phyloP scores from a whole-genome alignment of 495 filamentous ascomycete genomes.

The Hyphodiscus hymeniophilus region DNA sequence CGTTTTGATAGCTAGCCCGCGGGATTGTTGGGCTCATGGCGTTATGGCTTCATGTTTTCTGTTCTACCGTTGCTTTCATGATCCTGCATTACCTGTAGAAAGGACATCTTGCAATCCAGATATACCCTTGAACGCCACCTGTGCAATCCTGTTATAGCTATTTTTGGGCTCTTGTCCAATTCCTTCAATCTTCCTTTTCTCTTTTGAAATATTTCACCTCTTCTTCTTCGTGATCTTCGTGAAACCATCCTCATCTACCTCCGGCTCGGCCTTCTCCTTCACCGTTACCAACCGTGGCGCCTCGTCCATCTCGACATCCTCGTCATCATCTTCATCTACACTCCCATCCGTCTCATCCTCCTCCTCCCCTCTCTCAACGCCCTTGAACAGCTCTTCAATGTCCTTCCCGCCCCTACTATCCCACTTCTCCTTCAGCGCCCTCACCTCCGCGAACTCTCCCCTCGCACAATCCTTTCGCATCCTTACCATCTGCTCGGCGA shows the following conservation, averaged over 20 bases:
- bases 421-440: conserved; percentile 59
- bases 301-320: conserved; percentile 70
- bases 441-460: conserved; percentile 61
- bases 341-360: conserved; percentile 41
- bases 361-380: conserved; percentile 42
- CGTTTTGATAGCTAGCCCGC: conserved; percentile 4
- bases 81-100: conserved; percentile 3
- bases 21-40: conserved; percentile 3
- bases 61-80: conserved; percentile 1
- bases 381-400: conserved; percentile 41
- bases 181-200: neutral
- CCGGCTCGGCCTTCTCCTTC: conserved; percentile 57
- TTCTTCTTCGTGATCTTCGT: conserved; percentile 77
- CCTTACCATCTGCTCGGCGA: conserved; percentile 64
- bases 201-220: conserved; percentile 28
- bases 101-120: conserved; percentile 17
- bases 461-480: conserved; percentile 49
- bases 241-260: conserved; percentile 91
- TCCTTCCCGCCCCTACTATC: conserved; percentile 45
- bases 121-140: conserved; percentile 15
- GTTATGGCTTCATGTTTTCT: conserved; percentile 8
- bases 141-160: too few relatives aligned
- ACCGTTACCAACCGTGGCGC: conserved; percentile 53
- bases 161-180: too few relatives aligned
- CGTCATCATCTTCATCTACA: conserved; percentile 47